Evolutionary conservation across 1,284 basidiomycete species (phyloP).

Genomic region (Fomitopsis pinicola): DNA sequence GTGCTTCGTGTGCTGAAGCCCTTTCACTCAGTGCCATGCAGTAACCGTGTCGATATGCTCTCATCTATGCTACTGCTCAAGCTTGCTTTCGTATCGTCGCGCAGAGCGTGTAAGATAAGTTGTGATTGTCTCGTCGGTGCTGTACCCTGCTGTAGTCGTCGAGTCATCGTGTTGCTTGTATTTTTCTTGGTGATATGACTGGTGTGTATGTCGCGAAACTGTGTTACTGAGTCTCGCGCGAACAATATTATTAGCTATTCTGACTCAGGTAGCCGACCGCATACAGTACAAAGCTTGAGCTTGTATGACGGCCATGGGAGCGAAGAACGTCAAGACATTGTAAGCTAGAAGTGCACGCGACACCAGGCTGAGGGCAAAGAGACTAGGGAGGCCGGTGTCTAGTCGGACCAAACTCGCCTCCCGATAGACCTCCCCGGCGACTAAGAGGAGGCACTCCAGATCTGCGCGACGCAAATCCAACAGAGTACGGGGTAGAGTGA

Average conservation of each 20-base stretch:
- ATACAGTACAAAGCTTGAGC: not conserved
- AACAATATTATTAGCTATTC: not conserved
- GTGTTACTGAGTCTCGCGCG: not conserved
- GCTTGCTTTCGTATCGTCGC: constrained; percentile 1
- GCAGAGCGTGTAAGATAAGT: constrained; percentile 5
- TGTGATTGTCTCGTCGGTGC: not conserved
- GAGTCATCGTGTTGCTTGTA: not conserved
- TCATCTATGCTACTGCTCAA: constrained; percentile 5
- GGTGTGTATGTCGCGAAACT: not conserved
- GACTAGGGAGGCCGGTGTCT: not conserved
- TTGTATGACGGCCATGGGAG: not conserved
- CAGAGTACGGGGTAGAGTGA: not conserved
- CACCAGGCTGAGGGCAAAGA: not conserved
- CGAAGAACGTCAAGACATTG: not conserved
- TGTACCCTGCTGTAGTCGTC: not conserved
- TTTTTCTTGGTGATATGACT: not conserved
- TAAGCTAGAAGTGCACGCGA: not conserved
- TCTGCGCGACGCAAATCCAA: not conserved
- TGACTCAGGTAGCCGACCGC: not conserved
- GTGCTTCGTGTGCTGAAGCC: not conserved
- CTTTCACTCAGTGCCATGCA: not conserved
- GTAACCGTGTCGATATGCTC: constrained; percentile 2
- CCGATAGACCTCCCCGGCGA: not conserved
- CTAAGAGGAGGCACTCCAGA: not conserved
- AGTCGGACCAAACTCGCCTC: not conserved